Conservation (phyloP, 2,329 filamentous ascomycete genomes). For the Trematosphaeria pertusa region DNA sequence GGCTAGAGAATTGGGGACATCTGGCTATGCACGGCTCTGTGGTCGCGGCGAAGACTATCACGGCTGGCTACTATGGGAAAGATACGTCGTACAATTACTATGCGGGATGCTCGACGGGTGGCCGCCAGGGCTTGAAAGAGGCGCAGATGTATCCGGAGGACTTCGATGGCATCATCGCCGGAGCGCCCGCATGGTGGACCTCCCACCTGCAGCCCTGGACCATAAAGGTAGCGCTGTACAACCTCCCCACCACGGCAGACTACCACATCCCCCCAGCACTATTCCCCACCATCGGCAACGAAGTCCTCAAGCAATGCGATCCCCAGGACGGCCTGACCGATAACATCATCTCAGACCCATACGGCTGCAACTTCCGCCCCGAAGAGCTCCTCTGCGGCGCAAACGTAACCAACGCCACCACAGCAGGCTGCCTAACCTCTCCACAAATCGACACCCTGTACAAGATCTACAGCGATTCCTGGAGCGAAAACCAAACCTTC, state of each 20-base stretch:
- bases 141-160: conserved; percentile 62
- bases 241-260: conserved; percentile 54
- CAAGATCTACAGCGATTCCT: conserved; percentile 52
- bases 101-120: conserved; percentile 66
- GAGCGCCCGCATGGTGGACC: conserved; percentile 60
- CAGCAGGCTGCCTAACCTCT: conserved; percentile 51
- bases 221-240: conserved; percentile 55
- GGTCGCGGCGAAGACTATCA: conserved; percentile 56
- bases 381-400: conserved; percentile 47
- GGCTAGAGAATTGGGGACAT: conserved; percentile 49
- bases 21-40: conserved; percentile 57
- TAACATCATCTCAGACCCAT: conserved; percentile 56
- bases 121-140: conserved; percentile 64
- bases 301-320: conserved; percentile 60
- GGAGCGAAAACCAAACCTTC: conserved; percentile 51
- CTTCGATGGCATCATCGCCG: conserved; percentile 65
- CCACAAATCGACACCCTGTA: conserved; percentile 53
- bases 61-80: conserved; percentile 57
- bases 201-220: conserved; percentile 55
- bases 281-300: conserved; percentile 54
- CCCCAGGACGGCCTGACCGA: conserved; percentile 57
- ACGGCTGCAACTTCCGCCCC: conserved; percentile 52
- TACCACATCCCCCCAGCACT: conserved; percentile 53
- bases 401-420: conserved; percentile 39
- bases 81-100: conserved; percentile 60